Evolutionary conservation across 2,329 filamentous ascomycete genomes (phyloP).

Genomic region (Fusarium sacchari): DNA sequence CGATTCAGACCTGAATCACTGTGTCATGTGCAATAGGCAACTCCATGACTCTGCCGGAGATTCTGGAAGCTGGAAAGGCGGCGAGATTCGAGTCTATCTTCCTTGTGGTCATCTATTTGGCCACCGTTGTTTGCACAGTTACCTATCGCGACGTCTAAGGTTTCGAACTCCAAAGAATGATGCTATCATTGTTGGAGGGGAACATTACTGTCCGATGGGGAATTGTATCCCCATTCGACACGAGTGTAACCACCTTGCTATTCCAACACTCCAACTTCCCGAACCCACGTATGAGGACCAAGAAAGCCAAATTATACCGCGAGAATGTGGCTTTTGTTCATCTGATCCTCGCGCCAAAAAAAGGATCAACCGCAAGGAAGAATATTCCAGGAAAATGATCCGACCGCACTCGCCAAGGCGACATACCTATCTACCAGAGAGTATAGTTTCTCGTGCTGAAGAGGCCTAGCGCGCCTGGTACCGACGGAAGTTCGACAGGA

Average conservation of each 20-base stretch:
- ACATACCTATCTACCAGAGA: not conserved
- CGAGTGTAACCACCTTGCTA: conserved; percentile 15
- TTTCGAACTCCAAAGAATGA: not conserved
- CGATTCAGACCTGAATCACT: not conserved
- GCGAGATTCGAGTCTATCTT: conserved; percentile 35
- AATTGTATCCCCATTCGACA: conserved; percentile 30
- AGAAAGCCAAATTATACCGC: not conserved
- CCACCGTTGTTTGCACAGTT: conserved; percentile 23
- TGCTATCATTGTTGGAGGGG: not conserved
- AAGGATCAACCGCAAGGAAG: not conserved
- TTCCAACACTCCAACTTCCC: not conserved
- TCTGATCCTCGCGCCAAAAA: not conserved
- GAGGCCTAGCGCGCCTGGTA: not conserved
- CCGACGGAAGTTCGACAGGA: not conserved
- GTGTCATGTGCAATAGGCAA: not conserved
- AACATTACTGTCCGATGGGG: not conserved
- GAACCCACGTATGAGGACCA: not conserved
- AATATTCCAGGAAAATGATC: not conserved
- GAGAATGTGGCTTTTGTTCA: not conserved
- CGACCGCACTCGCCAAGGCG: not conserved
- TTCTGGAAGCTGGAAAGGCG: not conserved
- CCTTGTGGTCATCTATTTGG: conserved; percentile 45
- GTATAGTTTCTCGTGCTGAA: not conserved
- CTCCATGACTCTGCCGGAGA: not conserved
- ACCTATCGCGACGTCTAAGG: not conserved